phyloP scores from a whole-genome alignment of 1,284 basidiomycete species.

The Tetrapyrgos nigripes region DNA sequence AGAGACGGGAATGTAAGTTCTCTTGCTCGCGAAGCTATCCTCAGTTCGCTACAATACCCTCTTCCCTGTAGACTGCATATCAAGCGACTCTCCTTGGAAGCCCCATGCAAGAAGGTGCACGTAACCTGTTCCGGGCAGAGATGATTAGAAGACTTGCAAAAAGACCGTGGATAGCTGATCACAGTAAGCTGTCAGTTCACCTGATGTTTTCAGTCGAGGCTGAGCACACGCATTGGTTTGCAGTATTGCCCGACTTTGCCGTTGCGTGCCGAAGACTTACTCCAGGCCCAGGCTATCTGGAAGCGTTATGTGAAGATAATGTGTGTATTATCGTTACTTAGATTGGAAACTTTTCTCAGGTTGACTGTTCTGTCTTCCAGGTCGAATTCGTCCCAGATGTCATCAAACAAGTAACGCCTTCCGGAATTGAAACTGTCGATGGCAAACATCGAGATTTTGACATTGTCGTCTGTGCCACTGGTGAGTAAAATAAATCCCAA shows the following conservation, averaged over 20 bases:
- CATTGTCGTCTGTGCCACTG: conserved; percentile 65
- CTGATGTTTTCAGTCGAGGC: not conserved
- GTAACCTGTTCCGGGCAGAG: conserved; percentile 46
- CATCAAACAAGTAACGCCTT: conserved; percentile 58
- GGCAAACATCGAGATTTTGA: conserved; percentile 61
- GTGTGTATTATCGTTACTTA: conserved; percentile 35
- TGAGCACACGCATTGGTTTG: not conserved
- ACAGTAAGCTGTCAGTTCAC: conserved; percentile 44
- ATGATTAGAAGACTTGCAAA: conserved; percentile 60
- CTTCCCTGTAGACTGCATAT: conserved; percentile 50
- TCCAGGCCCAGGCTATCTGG: conserved; percentile 70
- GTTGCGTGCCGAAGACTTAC: conserved; percentile 66
- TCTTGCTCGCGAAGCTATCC: not conserved
- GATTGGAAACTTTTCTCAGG: not conserved
- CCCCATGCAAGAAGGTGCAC: conserved; percentile 47
- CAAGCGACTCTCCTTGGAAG: conserved; percentile 50
- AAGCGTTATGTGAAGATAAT: conserved; percentile 66
- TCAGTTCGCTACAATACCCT: not conserved
- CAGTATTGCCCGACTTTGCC: conserved; percentile 65
- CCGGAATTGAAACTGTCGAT: conserved; percentile 61
- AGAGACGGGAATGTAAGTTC: conserved; percentile 56
- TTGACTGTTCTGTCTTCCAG: conserved; percentile 34
- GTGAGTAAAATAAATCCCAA: no score
- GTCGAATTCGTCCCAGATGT: conserved; percentile 58
- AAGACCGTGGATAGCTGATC: conserved; percentile 65